These are phyloP conservation scores for Sisymbrium irio DNA, from an alignment of 345 rosid genomes.

Conservation along the genomic window DNA sequence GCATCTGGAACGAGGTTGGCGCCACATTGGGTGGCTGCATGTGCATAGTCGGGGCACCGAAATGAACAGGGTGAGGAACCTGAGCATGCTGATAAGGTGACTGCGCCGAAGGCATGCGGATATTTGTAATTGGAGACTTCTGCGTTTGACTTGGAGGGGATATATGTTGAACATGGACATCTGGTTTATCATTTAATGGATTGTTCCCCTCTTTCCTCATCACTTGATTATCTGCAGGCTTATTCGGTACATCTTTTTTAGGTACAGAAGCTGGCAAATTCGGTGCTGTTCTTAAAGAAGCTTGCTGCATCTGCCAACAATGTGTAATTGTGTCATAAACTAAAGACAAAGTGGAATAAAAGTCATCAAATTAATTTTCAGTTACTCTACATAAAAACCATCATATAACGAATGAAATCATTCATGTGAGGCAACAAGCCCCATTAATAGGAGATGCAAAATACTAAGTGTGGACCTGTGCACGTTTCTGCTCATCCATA, in stretches of 20 bases:
- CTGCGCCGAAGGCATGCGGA: slow-evolving; percentile 66
- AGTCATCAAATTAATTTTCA: neutral
- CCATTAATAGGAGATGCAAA: neutral
- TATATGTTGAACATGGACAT: slow-evolving; percentile 49
- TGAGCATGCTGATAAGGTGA: slow-evolving; percentile 69
- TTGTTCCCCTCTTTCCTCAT: slow-evolving; percentile 45
- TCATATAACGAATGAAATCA: slow-evolving; percentile 1
- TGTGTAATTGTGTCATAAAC: slow-evolving; percentile 11
- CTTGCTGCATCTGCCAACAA: slow-evolving; percentile 69
- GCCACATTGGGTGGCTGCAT: slow-evolving; percentile 71
- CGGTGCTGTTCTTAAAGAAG: slow-evolving; percentile 47
- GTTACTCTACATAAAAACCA: neutral
- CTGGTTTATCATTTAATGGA: slow-evolving; percentile 49
- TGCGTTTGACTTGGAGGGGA: slow-evolving; percentile 49
- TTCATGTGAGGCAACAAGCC: slow-evolving; percentile 1
- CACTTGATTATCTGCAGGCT: slow-evolving; percentile 51
- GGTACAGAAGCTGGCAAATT: slow-evolving; percentile 56
- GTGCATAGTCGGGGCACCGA: slow-evolving; percentile 65
- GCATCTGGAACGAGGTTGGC: slow-evolving; percentile 64
- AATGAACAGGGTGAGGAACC: slow-evolving; percentile 54
- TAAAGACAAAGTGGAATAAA: neutral
- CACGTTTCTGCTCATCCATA: slow-evolving; percentile 95
- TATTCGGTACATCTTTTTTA: slow-evolving; percentile 50
- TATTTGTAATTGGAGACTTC: slow-evolving; percentile 50
- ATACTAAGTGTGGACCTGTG: slow-evolving; percentile 51